phyloP scores from a whole-genome alignment of 352 stramenopile species.

The Pythium insidiosum region DNA sequence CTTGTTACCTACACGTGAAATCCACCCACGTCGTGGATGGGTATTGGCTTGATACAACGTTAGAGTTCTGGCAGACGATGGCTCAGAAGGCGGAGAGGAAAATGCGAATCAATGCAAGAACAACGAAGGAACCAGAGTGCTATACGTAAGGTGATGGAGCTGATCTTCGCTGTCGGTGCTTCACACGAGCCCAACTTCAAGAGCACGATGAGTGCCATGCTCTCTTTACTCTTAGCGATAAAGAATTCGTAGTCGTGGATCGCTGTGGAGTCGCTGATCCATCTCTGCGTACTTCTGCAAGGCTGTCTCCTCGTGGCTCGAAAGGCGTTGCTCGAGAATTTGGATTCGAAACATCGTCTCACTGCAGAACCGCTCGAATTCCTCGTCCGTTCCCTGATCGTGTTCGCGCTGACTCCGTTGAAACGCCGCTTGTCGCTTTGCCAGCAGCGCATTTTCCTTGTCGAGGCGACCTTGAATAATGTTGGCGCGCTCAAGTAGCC shows the following conservation, averaged over 20 bases:
- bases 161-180: too few species aligned
- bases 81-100: too few species aligned
- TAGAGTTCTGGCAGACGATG: too few species aligned
- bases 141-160: too few species aligned
- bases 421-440: constrained; percentile 89
- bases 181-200: too few species aligned
- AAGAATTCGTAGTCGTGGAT: constrained; percentile 72
- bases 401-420: constrained; percentile 89
- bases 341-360: constrained; percentile 96
- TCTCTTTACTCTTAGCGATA: too few species aligned
- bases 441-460: constrained; percentile 87
- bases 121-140: too few species aligned
- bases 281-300: constrained; percentile 93
- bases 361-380: constrained; percentile 92
- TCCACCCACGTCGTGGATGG: too few species aligned
- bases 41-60: too few species aligned
- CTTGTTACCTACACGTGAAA: too few species aligned
- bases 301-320: constrained; percentile 89
- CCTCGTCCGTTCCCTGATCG: constrained; percentile 87
- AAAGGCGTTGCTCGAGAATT: constrained; percentile 91
- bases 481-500: constrained; percentile 89
- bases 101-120: too few species aligned
- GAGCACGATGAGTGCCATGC: too few species aligned
- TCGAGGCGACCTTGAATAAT: constrained; percentile 93
- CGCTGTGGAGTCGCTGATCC: constrained; percentile 86